phyloP scores from a whole-genome alignment of 306 rosid genomes.

The Cercis canadensis region DNA sequence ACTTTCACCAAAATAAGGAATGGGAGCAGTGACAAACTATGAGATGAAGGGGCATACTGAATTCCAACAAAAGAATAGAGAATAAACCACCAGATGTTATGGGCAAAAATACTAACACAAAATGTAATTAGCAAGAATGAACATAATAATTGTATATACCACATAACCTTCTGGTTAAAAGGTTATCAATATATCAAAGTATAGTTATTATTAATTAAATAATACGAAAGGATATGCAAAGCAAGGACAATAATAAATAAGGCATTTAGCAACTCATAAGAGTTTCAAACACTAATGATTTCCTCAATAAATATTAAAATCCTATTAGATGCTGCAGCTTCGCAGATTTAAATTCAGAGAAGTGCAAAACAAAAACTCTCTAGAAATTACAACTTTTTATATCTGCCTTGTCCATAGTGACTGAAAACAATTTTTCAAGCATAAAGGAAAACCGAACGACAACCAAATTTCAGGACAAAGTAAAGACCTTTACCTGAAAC shows the following conservation, averaged over 20 bases:
- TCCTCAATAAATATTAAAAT: conserved; percentile 14
- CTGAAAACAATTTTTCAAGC: not conserved
- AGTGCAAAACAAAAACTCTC: not conserved
- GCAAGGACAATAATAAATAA: conserved; percentile 5
- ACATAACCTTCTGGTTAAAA: no score
- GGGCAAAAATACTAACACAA: not conserved
- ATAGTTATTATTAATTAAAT: conserved; percentile 29
- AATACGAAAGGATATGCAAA: conserved; percentile 18
- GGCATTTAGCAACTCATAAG: conserved; percentile 25
- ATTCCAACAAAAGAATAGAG: not conserved
- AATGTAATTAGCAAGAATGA: no score
- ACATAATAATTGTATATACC: no score
- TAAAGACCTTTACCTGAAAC: conserved; percentile 52
- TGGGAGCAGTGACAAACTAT: not conserved
- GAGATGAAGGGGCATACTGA: not conserved
- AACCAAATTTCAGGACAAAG: conserved; percentile 23
- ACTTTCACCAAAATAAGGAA: conserved; percentile 21
- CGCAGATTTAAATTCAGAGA: conserved; percentile 19
- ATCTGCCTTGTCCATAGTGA: no score
- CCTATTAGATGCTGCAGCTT: conserved; percentile 23
- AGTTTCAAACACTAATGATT: conserved; percentile 15
- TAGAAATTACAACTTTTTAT: no score
- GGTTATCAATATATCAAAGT: conserved; percentile 11
- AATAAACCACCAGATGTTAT: not conserved
- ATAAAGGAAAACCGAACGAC: conserved; percentile 20